Evolutionary conservation across 768 basidiomycete species (phyloP).

Genomic region (Podaxis sp.): DNA sequence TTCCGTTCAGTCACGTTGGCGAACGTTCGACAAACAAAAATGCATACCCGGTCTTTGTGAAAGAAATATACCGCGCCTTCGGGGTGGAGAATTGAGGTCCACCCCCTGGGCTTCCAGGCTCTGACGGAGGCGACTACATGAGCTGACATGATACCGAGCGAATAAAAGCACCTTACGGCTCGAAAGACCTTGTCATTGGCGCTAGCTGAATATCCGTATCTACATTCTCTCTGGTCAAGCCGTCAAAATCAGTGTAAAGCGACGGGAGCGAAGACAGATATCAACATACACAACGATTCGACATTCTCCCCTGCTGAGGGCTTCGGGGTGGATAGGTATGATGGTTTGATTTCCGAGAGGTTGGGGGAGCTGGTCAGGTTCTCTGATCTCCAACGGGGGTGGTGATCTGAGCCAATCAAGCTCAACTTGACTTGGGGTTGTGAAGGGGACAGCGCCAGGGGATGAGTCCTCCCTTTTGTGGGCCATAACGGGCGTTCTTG

Average conservation of each 20-base stretch:
- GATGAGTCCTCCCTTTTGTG: not conserved
- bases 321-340: not conserved
- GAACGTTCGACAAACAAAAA: not conserved
- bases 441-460: not conserved
- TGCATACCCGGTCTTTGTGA: slow-evolving; percentile 41
- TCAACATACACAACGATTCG: not conserved
- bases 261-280: not conserved
- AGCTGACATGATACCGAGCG: not conserved
- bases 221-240: not conserved
- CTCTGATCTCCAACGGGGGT: not conserved
- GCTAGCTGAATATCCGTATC: slow-evolving; percentile 3
- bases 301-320: not conserved
- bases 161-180: not conserved
- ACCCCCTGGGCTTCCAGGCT: slow-evolving; percentile 30
- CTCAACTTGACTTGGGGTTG: not conserved
- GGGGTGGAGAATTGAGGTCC: slow-evolving; percentile 50
- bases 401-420: not conserved
- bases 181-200: slow-evolving; percentile 8
- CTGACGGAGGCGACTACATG: slow-evolving; percentile 11
- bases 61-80: slow-evolving; percentile 65
- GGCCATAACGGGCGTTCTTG: not conserved
- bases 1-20: not conserved
- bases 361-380: not conserved
- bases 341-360: not conserved
- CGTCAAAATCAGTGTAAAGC: no score